Conservation (phyloP, 352 stramenopile species). For the Globisporangium rhizosaccharum region DNA sequence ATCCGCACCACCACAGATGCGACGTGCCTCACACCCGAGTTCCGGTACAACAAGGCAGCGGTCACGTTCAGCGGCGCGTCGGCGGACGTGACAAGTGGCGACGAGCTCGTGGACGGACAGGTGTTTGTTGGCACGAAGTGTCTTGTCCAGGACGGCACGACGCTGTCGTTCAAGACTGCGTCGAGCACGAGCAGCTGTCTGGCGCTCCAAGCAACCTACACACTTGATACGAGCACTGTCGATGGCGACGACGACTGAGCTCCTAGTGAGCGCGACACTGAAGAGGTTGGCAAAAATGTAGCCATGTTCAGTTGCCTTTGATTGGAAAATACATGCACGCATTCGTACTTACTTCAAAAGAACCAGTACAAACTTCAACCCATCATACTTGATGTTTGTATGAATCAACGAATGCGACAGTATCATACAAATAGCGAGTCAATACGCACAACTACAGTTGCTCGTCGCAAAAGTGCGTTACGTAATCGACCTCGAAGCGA, state of each 20-base stretch:
- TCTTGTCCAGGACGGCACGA: conserved; percentile 15
- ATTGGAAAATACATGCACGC: too few species aligned
- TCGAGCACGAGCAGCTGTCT: conserved; percentile 15
- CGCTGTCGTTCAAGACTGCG: conserved; percentile 12
- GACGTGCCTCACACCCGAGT: conserved; percentile 17
- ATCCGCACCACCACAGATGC: conserved; percentile 11
- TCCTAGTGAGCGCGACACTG: background rate
- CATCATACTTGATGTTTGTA: too few species aligned
- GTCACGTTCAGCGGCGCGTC: conserved; percentile 19
- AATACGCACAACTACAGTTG: too few species aligned
- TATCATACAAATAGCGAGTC: too few species aligned
- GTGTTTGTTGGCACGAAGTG: conserved; percentile 21
- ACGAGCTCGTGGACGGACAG: conserved; percentile 23
- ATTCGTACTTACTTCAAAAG: too few species aligned
- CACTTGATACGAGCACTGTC: conserved; percentile 16
- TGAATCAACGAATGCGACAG: too few species aligned
- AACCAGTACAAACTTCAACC: background rate
- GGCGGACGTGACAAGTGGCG: conserved; percentile 15
- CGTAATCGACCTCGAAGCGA: too few species aligned
- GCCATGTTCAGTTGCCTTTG: background rate
- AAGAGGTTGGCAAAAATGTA: background rate
- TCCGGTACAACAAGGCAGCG: conserved; percentile 20
- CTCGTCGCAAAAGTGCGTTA: too few species aligned
- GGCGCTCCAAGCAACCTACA: conserved; percentile 25
- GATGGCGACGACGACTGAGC: conserved; percentile 11